Evolutionary conservation across 352 stramenopile species (phyloP).

Genomic region (Globisporangium cystogenes): DNA sequence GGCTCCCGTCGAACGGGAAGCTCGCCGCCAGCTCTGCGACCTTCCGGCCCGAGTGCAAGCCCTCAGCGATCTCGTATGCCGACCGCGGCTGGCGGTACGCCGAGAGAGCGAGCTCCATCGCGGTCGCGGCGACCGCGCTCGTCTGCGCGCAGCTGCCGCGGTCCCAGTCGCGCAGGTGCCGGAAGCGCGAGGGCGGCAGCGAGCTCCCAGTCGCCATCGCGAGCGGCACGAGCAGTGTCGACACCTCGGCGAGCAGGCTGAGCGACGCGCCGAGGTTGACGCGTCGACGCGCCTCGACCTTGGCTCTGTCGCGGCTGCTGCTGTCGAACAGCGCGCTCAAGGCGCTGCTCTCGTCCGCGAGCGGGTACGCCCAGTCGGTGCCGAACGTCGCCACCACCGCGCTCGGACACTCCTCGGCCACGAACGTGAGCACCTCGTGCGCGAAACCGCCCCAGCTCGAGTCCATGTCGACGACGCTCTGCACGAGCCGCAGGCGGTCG

Average conservation of each 20-base stretch:
- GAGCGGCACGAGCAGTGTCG: constrained; percentile 48
- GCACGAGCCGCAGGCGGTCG: constrained; percentile 57
- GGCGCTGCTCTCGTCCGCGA: constrained; percentile 38
- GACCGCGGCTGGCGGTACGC: constrained; percentile 23
- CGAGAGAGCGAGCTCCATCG: constrained; percentile 46
- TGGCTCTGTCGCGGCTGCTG: constrained; percentile 38
- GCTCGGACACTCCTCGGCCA: constrained; percentile 64
- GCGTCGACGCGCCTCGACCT: constrained; percentile 45
- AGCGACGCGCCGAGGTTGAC: constrained; percentile 67
- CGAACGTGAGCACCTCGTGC: constrained; percentile 62
- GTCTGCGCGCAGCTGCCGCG: constrained; percentile 24
- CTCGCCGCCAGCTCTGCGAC: constrained; percentile 41
- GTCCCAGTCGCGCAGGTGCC: constrained; percentile 20
- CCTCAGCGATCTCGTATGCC: constrained; percentile 39
- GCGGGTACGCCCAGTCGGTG: constrained; percentile 74
- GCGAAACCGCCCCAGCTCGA: constrained; percentile 74
- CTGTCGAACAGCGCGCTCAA: constrained; percentile 32
- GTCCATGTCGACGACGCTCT: constrained; percentile 76
- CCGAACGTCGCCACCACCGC: constrained; percentile 44
- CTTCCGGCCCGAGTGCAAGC: constrained; percentile 47
- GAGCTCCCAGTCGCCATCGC: constrained; percentile 28
- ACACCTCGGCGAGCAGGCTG: constrained; percentile 50
- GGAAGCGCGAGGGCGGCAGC: constrained; percentile 20
- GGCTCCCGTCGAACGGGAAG: constrained; percentile 31
- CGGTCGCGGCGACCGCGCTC: constrained; percentile 32